These are phyloP conservation scores for Fonsecaea nubica DNA, from an alignment of 2,329 filamentous ascomycete genomes.

Conservation along the genomic window DNA sequence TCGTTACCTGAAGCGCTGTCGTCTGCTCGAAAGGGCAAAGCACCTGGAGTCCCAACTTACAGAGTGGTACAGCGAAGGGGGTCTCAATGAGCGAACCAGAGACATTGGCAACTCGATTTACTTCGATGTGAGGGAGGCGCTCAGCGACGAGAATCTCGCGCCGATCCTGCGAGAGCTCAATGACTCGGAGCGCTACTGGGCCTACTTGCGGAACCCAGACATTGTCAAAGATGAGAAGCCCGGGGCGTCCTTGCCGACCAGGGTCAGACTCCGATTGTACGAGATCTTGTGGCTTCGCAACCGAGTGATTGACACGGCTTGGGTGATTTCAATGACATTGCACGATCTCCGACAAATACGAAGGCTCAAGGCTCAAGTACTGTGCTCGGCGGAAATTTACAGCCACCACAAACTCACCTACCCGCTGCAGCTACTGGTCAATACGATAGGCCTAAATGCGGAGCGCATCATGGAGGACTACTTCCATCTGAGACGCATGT, in stretches of 20 bases:
- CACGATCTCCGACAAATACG: conserved; percentile 13
- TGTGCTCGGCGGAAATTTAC: conserved; percentile 2
- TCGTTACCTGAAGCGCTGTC: conserved; percentile 1
- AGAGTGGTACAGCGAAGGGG: conserved; percentile 4
- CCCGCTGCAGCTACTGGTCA: not conserved
- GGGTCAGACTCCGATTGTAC: conserved; percentile 3
- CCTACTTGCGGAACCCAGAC: conserved; percentile 1
- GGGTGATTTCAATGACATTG: conserved; percentile 5
- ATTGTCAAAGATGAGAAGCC: conserved; percentile 9
- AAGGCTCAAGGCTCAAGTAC: conserved; percentile 2
- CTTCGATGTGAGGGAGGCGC: not conserved
- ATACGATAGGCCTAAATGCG: not conserved
- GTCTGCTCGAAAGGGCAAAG: conserved; percentile 7
- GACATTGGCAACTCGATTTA: conserved; percentile 8
- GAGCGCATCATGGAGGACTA: conserved; percentile 6
- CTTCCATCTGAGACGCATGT: conserved; percentile 1
- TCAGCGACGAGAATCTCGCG: conserved; percentile 2
- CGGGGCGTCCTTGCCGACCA: not conserved
- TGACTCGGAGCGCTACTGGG: conserved; percentile 2
- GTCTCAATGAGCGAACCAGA: not conserved
- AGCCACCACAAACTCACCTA: not conserved
- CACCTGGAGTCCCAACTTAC: conserved; percentile 9
- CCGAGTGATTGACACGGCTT: conserved; percentile 1
- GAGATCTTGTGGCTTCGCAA: not conserved
- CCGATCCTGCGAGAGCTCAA: conserved; percentile 1